Evolutionary conservation across 495 filamentous ascomycete species (phyloP).

Genomic region (Lepraria neglecta): DNA sequence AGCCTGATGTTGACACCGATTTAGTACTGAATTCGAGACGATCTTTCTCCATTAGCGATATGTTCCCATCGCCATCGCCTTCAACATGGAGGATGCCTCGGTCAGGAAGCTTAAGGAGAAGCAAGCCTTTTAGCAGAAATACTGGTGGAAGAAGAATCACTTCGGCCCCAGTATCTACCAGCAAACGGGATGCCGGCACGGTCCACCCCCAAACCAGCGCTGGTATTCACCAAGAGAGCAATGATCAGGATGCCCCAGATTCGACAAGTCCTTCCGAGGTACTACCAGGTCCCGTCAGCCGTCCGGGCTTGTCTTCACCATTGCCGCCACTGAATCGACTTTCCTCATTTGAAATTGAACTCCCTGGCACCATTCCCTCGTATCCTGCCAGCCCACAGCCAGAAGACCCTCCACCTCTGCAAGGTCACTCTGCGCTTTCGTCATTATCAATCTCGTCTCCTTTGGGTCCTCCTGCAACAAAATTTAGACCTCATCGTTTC

Average conservation of each 20-base stretch:
- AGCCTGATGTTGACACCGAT: constrained; percentile 5
- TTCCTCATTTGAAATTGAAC: constrained; percentile 52
- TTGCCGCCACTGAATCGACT: constrained; percentile 50
- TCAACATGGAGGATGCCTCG: constrained; percentile 30
- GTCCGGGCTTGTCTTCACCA: constrained; percentile 46
- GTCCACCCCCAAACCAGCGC: background rate
- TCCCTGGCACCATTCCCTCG: constrained; percentile 36
- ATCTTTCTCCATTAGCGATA: constrained; percentile 34
- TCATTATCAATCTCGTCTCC: constrained; percentile 21
- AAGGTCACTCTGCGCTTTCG: constrained; percentile 16
- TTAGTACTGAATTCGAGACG: constrained; percentile 27
- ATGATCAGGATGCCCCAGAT: background rate
- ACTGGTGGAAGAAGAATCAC: constrained; percentile 24
- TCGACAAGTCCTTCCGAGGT: constrained; percentile 4
- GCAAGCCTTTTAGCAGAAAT: constrained; percentile 13
- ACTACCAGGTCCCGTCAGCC: constrained; percentile 5
- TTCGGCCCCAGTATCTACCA: constrained; percentile 26
- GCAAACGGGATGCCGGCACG: background rate
- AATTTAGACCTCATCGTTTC: constrained; percentile 32
- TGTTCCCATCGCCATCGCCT: constrained; percentile 32
- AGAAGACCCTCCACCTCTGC: constrained; percentile 30
- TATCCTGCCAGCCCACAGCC: constrained; percentile 33
- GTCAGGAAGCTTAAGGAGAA: constrained; percentile 24
- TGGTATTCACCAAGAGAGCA: background rate
- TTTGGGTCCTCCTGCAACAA: constrained; percentile 13